Evolutionary conservation across 192 early-diverging fungal genomes (phyloP), one percentile per base, ranked within the genome.

Genomic region (Podila horticola): DNA sequence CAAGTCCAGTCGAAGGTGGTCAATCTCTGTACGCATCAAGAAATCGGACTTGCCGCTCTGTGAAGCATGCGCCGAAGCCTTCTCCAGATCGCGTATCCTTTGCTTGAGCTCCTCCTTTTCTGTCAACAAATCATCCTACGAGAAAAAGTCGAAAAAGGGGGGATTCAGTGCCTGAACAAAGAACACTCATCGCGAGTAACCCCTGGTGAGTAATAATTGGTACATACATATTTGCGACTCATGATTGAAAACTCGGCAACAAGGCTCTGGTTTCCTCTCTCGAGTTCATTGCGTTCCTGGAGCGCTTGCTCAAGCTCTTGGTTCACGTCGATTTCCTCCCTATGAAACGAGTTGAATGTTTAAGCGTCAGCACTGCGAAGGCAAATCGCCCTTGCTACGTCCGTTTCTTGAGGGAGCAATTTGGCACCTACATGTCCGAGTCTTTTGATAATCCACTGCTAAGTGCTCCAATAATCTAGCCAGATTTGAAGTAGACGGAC

Each of bases 31-130:
- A 36, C 90, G 84, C 85, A 96, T 86, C 52, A 97, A 71, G 72
- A 96, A 96, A 66, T 98, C 96, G 22, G 90, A 86, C 79, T 92
- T 91, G 22, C 94, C 96, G 30, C 89, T 90, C 72, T 94, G 90
- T 63, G 90, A 84, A 22, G 92, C 88, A 20, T 89, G 88, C 24
- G 91, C 88, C 62, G 95, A 84, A 0, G 92, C 86, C 30, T 83
- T 84, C 75, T 97, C 95, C 84, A 96, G 85, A 58, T 98, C 96
- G 31, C 87, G 85, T 79, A 98, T 82, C 65, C 92, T 86, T 29
- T 71, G 79, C 71, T 92, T 89, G 20, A 95, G 77, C 28, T 95
- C 94, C 45, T 90, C 87, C 65, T 92, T 93, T 34, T 94, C 91
- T 15, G 82, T 81, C 34, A 92, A 71, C n/a, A 94, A 64, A 62